Evolutionary conservation across 805 yeast species (phyloP).

Genomic region (Maudiozyma saulgeensis): DNA sequence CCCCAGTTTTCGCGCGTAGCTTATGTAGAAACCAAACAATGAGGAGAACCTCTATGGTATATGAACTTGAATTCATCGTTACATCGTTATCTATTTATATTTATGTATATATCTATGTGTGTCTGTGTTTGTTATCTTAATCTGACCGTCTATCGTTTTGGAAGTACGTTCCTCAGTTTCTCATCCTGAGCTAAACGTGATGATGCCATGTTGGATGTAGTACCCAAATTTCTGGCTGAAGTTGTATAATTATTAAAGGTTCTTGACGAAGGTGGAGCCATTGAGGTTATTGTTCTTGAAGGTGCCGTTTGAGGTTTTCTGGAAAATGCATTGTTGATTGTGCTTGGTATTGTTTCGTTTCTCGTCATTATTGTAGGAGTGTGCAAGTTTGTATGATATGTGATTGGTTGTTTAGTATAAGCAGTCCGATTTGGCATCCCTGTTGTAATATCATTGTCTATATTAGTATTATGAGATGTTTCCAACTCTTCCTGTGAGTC

Average conservation of each 20-base stretch:
- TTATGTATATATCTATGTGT: too few species aligned
- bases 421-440: not conserved
- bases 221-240: not conserved
- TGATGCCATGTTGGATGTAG: too few species aligned
- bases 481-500: not conserved
- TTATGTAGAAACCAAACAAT: too few species aligned
- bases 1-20: too few species aligned
- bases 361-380: not conserved
- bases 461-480: not conserved
- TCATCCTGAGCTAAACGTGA: too few species aligned
- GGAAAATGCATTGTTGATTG: not conserved
- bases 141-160: too few species aligned
- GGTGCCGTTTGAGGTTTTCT: not conserved
- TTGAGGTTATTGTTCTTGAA: not conserved
- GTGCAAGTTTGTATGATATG: not conserved
- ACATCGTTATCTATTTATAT: too few species aligned
- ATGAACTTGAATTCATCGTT: too few species aligned
- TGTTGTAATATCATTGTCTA: not conserved
- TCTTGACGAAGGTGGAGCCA: conserved; percentile 7
- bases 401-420: not conserved
- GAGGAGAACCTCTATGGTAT: too few species aligned
- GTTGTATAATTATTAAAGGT: conserved; percentile 1
- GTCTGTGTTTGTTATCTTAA: too few species aligned
- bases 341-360: not conserved
- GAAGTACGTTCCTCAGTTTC: too few species aligned